Base-by-base conservation (phyloP, 768 basidiomycete genomes). In the Kwoniella europaea region DNA sequence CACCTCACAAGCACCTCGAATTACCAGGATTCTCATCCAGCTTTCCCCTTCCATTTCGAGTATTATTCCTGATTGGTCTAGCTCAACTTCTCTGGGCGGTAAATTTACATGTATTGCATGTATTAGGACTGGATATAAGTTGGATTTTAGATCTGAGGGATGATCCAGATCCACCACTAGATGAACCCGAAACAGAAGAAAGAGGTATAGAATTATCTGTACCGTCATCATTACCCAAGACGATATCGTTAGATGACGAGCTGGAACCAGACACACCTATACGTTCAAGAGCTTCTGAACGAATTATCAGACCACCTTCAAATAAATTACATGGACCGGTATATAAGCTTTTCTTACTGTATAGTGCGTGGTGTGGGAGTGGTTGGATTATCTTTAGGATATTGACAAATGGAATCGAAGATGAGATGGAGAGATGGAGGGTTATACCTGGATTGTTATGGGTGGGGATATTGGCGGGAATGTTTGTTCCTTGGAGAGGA, bases 21-120 rank as follows among this genome's bases (percentile, higher is more conserved):
- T 74, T 84, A 22, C 84, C 84, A 12, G 68, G 76, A 18, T 81
- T 84, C 73, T 80, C 79, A 4, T 72, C 81, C 7, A 74, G 81
- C 18, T 86, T 96, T 80, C 96, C 97, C 12, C 87, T 99, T 0
- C 96, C 97, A 0, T 98, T 94, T 82, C 91, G 97, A 72, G 92
- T 93, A 27, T 88, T 97, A 68, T 88, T 88, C 74, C 87, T 97
- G 68, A 86, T 89, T 65, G 91, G 92, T 20, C 76, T 92, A 43
- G 94, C 93, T 12, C 88, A 94, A 66, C 85, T 96, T 4, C 90
- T 90, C 72, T 99, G 96, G 94, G 94, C 94, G 0, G 89, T 90
- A 43, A 99, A 98, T 83, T 84, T 98, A 7, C 95, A 98, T 83
- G 88, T 91, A 60, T 89, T 98, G 57, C 86, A 90, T 73, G 74